Evolutionary conservation across 106 monocot genomes (phyloP).

Genomic region (Dendrobium huoshanense): DNA sequence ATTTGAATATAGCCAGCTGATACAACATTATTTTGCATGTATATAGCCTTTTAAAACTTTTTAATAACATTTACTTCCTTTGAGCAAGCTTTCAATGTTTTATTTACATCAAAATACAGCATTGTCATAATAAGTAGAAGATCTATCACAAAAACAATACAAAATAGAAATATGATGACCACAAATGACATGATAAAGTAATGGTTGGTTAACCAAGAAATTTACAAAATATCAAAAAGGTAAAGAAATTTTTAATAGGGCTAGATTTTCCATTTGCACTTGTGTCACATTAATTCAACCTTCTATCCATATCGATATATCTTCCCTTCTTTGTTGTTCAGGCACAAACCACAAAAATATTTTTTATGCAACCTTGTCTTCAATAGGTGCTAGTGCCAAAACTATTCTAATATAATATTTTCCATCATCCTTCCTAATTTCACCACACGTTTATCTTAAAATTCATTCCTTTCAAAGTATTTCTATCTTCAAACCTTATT

Average conservation of each 20-base stretch:
- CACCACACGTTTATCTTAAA: not conserved
- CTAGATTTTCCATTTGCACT: not conserved
- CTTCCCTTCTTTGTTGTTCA: not conserved
- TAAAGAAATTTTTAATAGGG: not conserved
- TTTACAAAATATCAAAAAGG: not conserved
- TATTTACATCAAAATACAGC: not conserved
- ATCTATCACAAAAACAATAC: not conserved
- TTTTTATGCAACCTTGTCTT: not conserved
- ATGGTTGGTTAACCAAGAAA: not conserved
- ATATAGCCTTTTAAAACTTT: not conserved
- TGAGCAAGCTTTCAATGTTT: not conserved
- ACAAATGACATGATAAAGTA: not conserved
- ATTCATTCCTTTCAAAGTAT: not conserved
- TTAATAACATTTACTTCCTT: not conserved
- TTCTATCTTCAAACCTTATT: not conserved
- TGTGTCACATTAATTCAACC: not conserved
- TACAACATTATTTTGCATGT: not conserved
- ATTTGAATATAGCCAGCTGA: not conserved
- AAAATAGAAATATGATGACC: not conserved
- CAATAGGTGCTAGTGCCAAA: not conserved
- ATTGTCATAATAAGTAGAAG: not conserved
- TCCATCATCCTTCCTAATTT: not conserved
- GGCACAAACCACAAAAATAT: not conserved
- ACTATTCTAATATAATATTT: not conserved
- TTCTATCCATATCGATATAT: not conserved